A percentile compares a stretch with the other conserved stretches of the same genome.
Evolutionary conservation across 1,139 yeast species (phyloP).

Genomic region (Suhomyces bokatorum): DNA sequence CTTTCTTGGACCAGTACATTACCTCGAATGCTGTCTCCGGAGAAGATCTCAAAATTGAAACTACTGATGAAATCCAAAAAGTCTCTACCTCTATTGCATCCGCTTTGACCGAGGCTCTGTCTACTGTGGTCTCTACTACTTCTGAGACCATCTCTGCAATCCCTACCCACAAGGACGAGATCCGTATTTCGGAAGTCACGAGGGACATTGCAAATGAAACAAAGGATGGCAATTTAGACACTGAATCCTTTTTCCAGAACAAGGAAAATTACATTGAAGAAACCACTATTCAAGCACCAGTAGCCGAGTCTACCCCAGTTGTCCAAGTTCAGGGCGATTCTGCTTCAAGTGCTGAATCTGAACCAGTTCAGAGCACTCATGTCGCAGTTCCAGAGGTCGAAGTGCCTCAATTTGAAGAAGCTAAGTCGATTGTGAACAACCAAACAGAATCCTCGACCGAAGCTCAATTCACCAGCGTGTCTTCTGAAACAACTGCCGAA

Average conservation of each 20-base stretch:
- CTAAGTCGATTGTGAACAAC: not conserved
- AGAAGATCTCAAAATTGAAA: not conserved
- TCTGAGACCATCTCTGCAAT: slow-evolving; percentile 3
- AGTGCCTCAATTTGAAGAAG: not conserved
- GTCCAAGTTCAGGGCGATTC: not conserved
- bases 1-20: not conserved
- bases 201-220: slow-evolving; percentile 21
- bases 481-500: not conserved
- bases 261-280: slow-evolving; percentile 18
- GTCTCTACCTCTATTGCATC: slow-evolving; percentile 1
- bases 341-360: not conserved
- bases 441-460: not conserved
- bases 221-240: slow-evolving; percentile 18
- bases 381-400: not conserved
- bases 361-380: not conserved
- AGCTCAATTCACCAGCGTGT: not conserved
- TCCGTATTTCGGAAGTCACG: slow-evolving; percentile 21
- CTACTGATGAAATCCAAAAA: slow-evolving; percentile 7
- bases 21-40: slow-evolving; percentile 3
- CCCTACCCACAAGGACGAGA: slow-evolving; percentile 10
- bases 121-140: slow-evolving; percentile 3
- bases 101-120: not conserved
- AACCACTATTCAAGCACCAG: slow-evolving; percentile 2
- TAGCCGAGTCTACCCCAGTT: slow-evolving; percentile 4
- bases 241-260: slow-evolving; percentile 21